These are phyloP conservation scores for Delonix regia DNA, from an alignment of 306 rosid species.

Conservation along the genomic window DNA sequence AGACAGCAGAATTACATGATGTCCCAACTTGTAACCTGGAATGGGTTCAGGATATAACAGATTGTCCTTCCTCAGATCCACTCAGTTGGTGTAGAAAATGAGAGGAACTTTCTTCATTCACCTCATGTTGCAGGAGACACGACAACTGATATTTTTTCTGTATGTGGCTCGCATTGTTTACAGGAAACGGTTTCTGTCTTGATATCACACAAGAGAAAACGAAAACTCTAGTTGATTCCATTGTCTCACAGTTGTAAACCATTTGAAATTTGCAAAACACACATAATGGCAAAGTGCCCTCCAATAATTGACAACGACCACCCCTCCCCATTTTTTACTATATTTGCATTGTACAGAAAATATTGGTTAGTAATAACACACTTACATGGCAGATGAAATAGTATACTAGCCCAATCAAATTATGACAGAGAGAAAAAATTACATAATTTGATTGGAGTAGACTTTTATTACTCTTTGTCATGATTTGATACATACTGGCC, in stretches of 20 bases:
- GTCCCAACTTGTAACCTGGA: not conserved
- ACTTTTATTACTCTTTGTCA: too few species aligned
- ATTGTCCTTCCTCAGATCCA: not conserved
- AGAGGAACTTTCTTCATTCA: not conserved
- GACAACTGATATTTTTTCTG: not conserved
- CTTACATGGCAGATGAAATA: too few species aligned
- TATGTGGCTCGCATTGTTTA: constrained; percentile 15
- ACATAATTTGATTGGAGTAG: too few species aligned
- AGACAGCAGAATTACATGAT: not conserved
- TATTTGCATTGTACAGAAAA: too few species aligned
- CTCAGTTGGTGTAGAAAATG: not conserved
- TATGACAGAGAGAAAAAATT: too few species aligned
- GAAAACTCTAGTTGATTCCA: not conserved
- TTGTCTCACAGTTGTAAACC: not conserved
- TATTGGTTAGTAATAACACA: too few species aligned
- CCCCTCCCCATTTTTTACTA: not conserved
- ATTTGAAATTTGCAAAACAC: not conserved
- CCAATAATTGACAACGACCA: constrained; percentile 14
- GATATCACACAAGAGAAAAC: not conserved
- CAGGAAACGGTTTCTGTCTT: not conserved
- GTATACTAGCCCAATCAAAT: too few species aligned
- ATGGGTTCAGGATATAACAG: not conserved
- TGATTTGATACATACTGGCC: too few species aligned
- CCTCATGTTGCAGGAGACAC: not conserved
- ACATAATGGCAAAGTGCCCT: not conserved